Base-by-base conservation (phyloP, 1,284 basidiomycete genomes). In the Ustilago esculenta region DNA sequence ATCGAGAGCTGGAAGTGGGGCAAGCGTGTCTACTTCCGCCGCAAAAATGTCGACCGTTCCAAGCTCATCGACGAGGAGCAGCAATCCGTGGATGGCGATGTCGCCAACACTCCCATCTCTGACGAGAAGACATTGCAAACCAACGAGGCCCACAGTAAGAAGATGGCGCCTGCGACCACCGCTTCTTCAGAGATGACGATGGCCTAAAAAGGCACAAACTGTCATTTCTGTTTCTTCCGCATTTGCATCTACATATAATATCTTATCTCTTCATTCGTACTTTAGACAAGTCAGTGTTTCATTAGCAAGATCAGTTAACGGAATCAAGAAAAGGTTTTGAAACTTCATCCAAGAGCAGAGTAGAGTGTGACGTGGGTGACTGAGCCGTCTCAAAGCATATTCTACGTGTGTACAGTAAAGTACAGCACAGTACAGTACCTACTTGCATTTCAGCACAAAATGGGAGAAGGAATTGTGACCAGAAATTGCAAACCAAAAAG, bases 1-100 rank as follows among this genome's bases (percentile, higher is more conserved):
- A 71, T 78, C 49, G 79, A 81, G 48, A 14, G 25, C 1, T 82
- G 67, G 57, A 82, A 82, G 58, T 73, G 65, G 37, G 56, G 43
- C 42, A 82, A 82, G 65, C 65, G 81, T 8, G 51, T 67, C 9
- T 70, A 65, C 48, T 60, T 42, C 51, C 52, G 68, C n/a, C 49
- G 58, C n/a, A 54, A 32, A 4, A 25, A 45, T 8, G 47, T 15
- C 18, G 54, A 71, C 47, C 18, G 29, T 1, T n/a, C 58, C 7
- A 61, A 48, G 37, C 20, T 67, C 14, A 12, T 71, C 30, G 68
- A 71, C 33, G 68, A 71, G 32, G 68, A 71, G 48, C 36, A 45
- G 43, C 46, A 47, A n/a, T 40, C 45, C 5, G 41, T 18, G 5
- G 46, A 47, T 11, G 46, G 32, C 14, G 45, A 45, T 30, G 25